Evolutionary conservation across 495 filamentous ascomycete genomes (phyloP).

Genomic region (Margaritispora aquatica): DNA sequence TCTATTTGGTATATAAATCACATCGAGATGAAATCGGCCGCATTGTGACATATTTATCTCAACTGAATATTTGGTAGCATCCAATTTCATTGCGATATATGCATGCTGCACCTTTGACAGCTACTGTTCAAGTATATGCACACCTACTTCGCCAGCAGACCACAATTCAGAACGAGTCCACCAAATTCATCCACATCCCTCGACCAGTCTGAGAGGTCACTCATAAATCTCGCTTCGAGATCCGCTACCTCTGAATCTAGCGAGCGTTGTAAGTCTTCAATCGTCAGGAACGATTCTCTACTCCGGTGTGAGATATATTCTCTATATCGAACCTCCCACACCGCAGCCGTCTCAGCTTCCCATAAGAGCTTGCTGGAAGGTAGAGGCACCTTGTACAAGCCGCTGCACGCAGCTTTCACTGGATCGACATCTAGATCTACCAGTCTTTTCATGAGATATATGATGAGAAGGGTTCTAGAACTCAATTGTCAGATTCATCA

Average conservation of each 20-base stretch:
- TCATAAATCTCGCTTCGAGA: not conserved
- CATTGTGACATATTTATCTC: no score
- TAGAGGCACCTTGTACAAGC: conserved; percentile 1
- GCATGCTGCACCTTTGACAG: no score
- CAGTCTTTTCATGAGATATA: conserved; percentile 4
- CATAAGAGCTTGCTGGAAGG: conserved; percentile 6
- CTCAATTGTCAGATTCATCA: not conserved
- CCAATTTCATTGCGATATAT: no score
- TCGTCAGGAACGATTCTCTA: not conserved
- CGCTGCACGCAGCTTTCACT: not conserved
- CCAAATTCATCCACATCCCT: not conserved
- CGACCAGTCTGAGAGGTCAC: not conserved
- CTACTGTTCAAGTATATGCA: not conserved
- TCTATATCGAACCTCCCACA: conserved; percentile 6
- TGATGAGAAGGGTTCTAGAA: not conserved
- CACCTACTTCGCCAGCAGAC: not conserved
- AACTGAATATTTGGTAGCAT: no score
- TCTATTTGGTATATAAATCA: conserved; percentile 16
- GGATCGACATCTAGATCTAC: not conserved
- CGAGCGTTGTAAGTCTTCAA: not conserved
- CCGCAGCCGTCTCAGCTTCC: not conserved
- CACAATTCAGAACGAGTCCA: not conserved
- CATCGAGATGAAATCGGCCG: not conserved
- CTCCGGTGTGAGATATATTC: not conserved
- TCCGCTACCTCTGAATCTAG: not conserved